A percentile compares a stretch with the other conserved stretches of the same genome.
phyloP scores from a whole-genome alignment of 495 filamentous ascomycete genomes.

The Cryomyces minteri region DNA sequence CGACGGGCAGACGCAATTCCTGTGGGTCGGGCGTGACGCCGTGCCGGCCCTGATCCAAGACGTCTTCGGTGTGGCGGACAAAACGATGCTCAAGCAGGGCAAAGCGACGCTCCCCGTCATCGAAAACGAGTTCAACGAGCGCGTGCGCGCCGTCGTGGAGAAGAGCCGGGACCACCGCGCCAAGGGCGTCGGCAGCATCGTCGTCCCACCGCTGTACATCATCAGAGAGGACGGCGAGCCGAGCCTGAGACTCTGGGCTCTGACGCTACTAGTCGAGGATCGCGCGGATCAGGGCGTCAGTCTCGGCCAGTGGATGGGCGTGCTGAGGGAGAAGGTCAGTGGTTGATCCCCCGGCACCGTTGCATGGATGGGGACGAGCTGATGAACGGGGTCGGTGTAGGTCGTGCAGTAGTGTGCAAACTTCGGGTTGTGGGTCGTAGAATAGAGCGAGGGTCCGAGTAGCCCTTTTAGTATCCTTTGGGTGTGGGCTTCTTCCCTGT shows the following conservation, averaged over 20 bases:
- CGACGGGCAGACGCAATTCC: constrained; percentile 91
- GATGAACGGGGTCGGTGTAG: too few species aligned
- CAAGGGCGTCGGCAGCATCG: constrained; percentile 76
- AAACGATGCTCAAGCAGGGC: constrained; percentile 69
- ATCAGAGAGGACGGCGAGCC: constrained; percentile 93
- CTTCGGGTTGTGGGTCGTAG: too few species aligned
- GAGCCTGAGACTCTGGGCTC: constrained; percentile 83
- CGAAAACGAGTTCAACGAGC: constrained; percentile 92
- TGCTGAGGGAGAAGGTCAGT: constrained; percentile 87
- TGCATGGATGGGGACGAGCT: too few species aligned
- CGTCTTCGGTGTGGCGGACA: constrained; percentile 73
- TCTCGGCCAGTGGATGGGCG: constrained; percentile 81
- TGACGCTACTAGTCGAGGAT: constrained; percentile 90
- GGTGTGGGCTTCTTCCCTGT: too few species aligned
- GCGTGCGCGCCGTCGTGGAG: constrained; percentile 70
- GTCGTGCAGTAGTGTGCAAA: too few species aligned
- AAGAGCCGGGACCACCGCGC: constrained; percentile 79
- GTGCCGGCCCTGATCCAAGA: constrained; percentile 77
- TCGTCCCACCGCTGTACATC: constrained; percentile 80
- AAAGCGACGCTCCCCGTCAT: constrained; percentile 72
- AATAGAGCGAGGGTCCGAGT: too few species aligned
- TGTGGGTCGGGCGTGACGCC: constrained; percentile 89
- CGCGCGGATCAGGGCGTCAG: constrained; percentile 88
- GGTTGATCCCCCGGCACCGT: too few species aligned
- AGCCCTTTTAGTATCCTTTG: too few species aligned